A percentile compares a stretch with the other conserved stretches of the same genome.
phyloP scores from a whole-genome alignment of 2,329 filamentous ascomycete genomes.

The Exophiala calicioides region DNA sequence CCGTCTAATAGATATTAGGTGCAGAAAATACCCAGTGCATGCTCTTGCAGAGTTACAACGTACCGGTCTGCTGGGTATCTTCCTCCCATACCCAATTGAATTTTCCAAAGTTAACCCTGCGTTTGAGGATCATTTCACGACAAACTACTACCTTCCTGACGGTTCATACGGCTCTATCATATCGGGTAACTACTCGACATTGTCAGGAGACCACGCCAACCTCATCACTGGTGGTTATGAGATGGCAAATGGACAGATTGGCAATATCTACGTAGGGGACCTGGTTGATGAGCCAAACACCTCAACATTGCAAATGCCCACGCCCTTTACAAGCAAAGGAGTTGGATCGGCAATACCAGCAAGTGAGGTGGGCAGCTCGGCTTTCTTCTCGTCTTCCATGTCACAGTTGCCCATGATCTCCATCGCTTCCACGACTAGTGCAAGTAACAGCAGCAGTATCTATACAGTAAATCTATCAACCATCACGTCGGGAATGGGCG shows the following conservation, averaged over 20 bases:
- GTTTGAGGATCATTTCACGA: constrained; percentile 51
- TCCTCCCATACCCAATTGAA: not conserved
- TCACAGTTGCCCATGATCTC: constrained; percentile 2
- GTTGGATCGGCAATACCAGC: constrained; percentile 50
- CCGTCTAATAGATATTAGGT: constrained; percentile 23
- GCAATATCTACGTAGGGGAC: constrained; percentile 47
- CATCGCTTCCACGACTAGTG: not conserved
- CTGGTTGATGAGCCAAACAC: constrained; percentile 46
- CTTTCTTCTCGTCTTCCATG: constrained; percentile 12
- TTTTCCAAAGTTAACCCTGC: not conserved
- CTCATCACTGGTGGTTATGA: constrained; percentile 49
- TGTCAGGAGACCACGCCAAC: constrained; percentile 42
- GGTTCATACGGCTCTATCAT: constrained; percentile 50
- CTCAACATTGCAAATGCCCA: constrained; percentile 46
- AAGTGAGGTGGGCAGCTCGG: constrained; percentile 42
- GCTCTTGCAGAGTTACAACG: constrained; percentile 41
- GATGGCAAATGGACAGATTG: constrained; percentile 39
- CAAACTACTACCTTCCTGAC: constrained; percentile 51
- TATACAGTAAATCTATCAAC: not conserved
- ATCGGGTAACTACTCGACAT: constrained; percentile 45
- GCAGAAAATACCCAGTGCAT: constrained; percentile 43
- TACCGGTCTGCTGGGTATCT: constrained; percentile 52
- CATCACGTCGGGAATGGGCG: not conserved
- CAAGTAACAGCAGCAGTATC: constrained; percentile 3
- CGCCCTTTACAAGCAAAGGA: constrained; percentile 49